phyloP scores from a whole-genome alignment of 2,329 filamentous ascomycete genomes.

The Graphilbum sp. region DNA sequence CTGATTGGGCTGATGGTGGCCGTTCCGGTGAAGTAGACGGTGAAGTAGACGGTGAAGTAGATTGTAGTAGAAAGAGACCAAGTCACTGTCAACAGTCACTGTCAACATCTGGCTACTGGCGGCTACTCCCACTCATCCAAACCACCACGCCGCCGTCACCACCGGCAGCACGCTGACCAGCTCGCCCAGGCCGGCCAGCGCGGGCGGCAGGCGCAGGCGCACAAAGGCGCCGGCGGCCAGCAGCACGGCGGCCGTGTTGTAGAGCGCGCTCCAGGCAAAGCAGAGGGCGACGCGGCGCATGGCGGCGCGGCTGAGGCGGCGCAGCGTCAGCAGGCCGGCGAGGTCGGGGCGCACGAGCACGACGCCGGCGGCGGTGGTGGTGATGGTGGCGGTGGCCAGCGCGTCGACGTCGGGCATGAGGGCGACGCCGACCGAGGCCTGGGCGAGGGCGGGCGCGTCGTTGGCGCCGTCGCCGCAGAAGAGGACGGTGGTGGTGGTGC shows the following conservation, averaged over 20 bases:
- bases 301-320: constrained; percentile 33
- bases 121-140: too few species aligned
- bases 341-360: constrained; percentile 46
- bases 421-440: constrained; percentile 54
- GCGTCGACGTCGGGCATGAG: constrained; percentile 35
- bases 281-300: constrained; percentile 44
- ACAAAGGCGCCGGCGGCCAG: constrained; percentile 47
- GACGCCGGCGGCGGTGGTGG: constrained; percentile 50
- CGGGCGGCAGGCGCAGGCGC: constrained; percentile 31
- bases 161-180: constrained; percentile 60
- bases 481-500: constrained; percentile 28
- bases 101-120: too few species aligned
- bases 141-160: constrained; percentile 41
- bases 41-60: too few species aligned
- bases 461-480: constrained; percentile 71
- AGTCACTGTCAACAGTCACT: too few species aligned
- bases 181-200: constrained; percentile 55
- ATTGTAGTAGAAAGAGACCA: too few species aligned
- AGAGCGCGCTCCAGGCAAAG: constrained; percentile 53
- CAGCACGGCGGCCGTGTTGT: constrained; percentile 53
- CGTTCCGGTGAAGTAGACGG: not conserved
- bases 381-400: constrained; percentile 37
- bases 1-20: constrained; percentile 2
- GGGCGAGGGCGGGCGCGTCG: constrained; percentile 55
- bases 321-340: constrained; percentile 35